These are phyloP conservation scores for Podospora bellae-mahoneyi DNA, from an alignment of 495 filamentous ascomycete genomes.

Conservation along the genomic window DNA sequence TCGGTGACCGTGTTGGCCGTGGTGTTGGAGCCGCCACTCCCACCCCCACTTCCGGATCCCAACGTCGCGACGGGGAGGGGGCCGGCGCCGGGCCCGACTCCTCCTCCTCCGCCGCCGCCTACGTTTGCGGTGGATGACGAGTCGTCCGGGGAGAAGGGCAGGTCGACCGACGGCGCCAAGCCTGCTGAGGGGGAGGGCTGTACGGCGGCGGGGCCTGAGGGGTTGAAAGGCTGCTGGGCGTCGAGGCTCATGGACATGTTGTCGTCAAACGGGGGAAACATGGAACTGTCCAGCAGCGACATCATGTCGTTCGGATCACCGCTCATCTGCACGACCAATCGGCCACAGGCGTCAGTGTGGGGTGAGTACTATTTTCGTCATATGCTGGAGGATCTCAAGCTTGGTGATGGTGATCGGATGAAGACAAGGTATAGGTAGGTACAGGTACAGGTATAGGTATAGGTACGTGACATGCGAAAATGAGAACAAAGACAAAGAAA, in stretches of 20 bases:
- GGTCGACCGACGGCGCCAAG: conserved; percentile 5
- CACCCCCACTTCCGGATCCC: conserved; percentile 1
- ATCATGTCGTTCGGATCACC: conserved; percentile 37
- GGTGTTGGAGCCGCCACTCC: conserved; percentile 14
- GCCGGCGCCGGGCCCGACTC: conserved; percentile 9
- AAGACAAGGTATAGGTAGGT: neutral
- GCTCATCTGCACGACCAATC: conserved; percentile 29
- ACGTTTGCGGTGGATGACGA: conserved; percentile 3
- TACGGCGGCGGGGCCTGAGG: conserved; percentile 12
- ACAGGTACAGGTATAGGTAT: too few relatives aligned
- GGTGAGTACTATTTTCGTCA: neutral
- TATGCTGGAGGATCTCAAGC: neutral
- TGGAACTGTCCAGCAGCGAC: conserved; percentile 38
- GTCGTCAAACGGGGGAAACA: conserved; percentile 37
- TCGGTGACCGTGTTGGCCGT: conserved; percentile 64
- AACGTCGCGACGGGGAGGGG: conserved; percentile 14
- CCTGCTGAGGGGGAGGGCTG: conserved; percentile 9
- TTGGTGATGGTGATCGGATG: neutral
- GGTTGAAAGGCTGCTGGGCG: conserved; percentile 21
- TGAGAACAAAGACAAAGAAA: conserved; percentile 3
- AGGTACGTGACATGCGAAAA: conserved; percentile 6
- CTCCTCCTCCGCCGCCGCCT: neutral
- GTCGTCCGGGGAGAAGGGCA: conserved; percentile 25
- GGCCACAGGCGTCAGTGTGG: conserved; percentile 23
- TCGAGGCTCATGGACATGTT: conserved; percentile 39